Percentiles rank a stretch among this genome's conserved stretches.
These are phyloP conservation scores for Aspergillus nidulans DNA, from an alignment of 495 filamentous ascomycete genomes.

Conservation along the genomic window DNA sequence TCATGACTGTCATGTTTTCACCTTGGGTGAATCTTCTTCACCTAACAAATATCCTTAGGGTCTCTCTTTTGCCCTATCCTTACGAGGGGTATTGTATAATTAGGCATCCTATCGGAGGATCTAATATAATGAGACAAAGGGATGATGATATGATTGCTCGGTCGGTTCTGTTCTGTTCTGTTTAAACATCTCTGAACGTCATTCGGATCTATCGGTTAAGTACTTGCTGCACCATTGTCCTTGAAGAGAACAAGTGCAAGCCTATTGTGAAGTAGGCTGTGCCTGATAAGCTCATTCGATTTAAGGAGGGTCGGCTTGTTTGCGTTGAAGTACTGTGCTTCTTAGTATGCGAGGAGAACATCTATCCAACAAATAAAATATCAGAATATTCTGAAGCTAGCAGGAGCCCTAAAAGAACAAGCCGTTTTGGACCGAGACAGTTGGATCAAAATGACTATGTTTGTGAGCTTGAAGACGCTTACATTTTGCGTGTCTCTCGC, in stretches of 20 bases:
- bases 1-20: constrained; percentile 3
- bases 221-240: neutral
- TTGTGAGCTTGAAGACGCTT: neutral
- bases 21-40: neutral
- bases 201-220: neutral
- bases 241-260: neutral
- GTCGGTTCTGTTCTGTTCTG: neutral
- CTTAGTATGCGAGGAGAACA: too few species aligned
- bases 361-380: too few species aligned
- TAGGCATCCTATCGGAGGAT: neutral
- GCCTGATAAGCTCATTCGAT: neutral
- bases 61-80: constrained; percentile 4
- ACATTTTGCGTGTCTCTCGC: neutral
- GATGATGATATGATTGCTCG: neutral
- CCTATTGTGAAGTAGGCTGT: neutral
- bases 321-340: too few species aligned
- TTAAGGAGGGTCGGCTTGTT: neutral
- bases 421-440: too few species aligned
- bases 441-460: neutral
- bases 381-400: too few species aligned
- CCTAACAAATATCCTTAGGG: neutral
- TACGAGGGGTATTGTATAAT: constrained; percentile 6
- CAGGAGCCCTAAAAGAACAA: too few species aligned
- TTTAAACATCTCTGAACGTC: neutral
- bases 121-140: constrained; percentile 3